A percentile compares a stretch with the other conserved stretches of the same genome.
These are phyloP conservation scores for Lactarius sp. DNA, from an alignment of 768 basidiomycete species.

Conservation along the genomic window DNA sequence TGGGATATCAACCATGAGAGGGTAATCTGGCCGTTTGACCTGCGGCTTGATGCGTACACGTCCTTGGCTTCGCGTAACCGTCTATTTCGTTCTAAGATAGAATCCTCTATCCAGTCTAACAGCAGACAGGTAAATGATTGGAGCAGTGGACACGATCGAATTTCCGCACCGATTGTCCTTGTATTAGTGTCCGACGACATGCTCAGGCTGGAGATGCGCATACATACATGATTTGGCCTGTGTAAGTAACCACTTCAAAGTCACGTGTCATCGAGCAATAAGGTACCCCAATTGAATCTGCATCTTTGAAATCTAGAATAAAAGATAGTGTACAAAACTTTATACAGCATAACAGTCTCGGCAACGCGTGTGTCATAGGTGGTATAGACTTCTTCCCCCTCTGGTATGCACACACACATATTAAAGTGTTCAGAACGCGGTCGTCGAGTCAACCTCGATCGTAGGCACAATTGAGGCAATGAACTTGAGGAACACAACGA, in stretches of 20 bases:
- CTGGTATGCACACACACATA: conserved; percentile 1
- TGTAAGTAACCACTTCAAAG: background rate
- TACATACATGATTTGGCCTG: background rate
- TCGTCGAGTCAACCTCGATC: conserved; percentile 94
- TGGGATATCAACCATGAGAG: conserved; percentile 58
- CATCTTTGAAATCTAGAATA: conserved; percentile 12
- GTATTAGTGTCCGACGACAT: conserved; percentile 15
- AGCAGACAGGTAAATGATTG: background rate
- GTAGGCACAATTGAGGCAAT: conserved; percentile 98
- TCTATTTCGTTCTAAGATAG: conserved; percentile 79
- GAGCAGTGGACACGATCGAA: background rate
- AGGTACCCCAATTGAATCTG: background rate
- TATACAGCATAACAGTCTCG: conserved; percentile 16
- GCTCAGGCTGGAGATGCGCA: background rate
- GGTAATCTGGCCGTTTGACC: conserved; percentile 48
- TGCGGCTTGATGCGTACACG: conserved; percentile 39
- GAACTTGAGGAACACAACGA: conserved; percentile 98
- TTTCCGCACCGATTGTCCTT: conserved; percentile 9
- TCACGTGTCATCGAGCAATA: conserved; percentile 6
- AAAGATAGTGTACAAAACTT: conserved; percentile 19
- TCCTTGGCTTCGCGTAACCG: conserved; percentile 59
- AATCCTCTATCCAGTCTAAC: conserved; percentile 96
- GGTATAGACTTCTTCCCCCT: conserved; percentile 18
- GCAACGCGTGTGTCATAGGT: conserved; percentile 7
- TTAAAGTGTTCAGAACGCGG: conserved; percentile 36